phyloP scores from a whole-genome alignment of 176 grass and related monocot species.

The Bolboschoenus planiculmis region DNA sequence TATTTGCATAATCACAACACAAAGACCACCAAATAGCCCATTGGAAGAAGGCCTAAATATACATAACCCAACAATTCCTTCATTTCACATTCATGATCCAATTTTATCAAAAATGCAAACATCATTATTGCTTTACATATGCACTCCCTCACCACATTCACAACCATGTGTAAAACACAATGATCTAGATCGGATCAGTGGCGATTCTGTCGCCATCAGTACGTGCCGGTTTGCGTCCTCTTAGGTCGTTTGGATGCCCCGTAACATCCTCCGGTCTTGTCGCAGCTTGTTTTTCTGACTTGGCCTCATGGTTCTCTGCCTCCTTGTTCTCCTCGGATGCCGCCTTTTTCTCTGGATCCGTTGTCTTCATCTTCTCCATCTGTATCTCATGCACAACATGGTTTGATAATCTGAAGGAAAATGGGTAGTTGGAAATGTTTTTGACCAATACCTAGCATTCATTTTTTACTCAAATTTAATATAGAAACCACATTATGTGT shows the following conservation, averaged over 20 bases:
- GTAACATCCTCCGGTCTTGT: neutral
- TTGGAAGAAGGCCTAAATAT: neutral
- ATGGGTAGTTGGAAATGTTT: neutral
- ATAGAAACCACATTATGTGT: neutral
- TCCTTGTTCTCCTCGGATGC: conserved; percentile 21
- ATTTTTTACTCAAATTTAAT: neutral
- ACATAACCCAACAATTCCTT: too few relatives aligned
- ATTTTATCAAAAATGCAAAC: neutral
- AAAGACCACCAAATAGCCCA: neutral
- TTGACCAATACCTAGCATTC: neutral
- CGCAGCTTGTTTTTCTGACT: neutral
- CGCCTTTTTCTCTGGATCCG: conserved; percentile 9
- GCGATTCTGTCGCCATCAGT: neutral
- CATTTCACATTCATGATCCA: neutral
- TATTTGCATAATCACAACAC: neutral
- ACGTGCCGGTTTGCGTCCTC: neutral
- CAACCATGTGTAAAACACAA: neutral
- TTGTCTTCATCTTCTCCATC: conserved; percentile 18
- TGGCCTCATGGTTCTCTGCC: neutral
- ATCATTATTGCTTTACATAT: neutral
- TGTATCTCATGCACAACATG: neutral
- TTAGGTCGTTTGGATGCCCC: neutral
- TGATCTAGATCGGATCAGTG: neutral
- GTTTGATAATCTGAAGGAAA: neutral
- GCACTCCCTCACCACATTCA: neutral